phyloP scores from a whole-genome alignment of 371 early-diverging fungal genomes.

The Haplosporangium sp. region DNA sequence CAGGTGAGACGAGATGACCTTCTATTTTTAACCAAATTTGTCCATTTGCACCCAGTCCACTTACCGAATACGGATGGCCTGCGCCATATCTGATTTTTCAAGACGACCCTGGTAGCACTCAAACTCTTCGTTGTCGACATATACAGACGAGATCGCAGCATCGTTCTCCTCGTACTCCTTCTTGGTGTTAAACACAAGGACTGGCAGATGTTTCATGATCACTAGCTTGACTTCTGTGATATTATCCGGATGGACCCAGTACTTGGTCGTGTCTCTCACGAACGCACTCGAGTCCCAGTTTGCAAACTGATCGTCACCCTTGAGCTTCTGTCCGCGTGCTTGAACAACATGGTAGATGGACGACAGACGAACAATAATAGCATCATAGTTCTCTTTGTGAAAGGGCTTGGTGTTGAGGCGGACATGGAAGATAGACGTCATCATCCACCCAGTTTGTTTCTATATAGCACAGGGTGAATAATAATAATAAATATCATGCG shows the following conservation, averaged over 20 bases:
- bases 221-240: constrained; percentile 95
- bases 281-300: constrained; percentile 61
- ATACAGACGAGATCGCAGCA: constrained; percentile 97
- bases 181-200: constrained; percentile 93
- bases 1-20: neutral
- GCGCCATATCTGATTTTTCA: constrained; percentile 94
- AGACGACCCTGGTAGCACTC: constrained; percentile 95
- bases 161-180: constrained; percentile 77
- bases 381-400: constrained; percentile 93
- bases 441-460: constrained; percentile 88
- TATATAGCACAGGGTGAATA: neutral
- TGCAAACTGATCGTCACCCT: constrained; percentile 58
- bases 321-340: constrained; percentile 80
- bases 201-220: constrained; percentile 97
- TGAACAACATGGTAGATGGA: constrained; percentile 91
- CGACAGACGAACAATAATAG: constrained; percentile 90
- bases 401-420: constrained; percentile 90
- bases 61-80: constrained; percentile 91
- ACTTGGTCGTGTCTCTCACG: constrained; percentile 95
- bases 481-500: neutral
- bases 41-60: no score
- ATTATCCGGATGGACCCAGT: constrained; percentile 99
- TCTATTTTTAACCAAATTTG: constrained; percentile 10
- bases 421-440: constrained; percentile 91
- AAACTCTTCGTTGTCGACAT: constrained; percentile 96